Conservation (phyloP, 2,329 filamentous ascomycete genomes). For the Colletotrichum caudatum region DNA sequence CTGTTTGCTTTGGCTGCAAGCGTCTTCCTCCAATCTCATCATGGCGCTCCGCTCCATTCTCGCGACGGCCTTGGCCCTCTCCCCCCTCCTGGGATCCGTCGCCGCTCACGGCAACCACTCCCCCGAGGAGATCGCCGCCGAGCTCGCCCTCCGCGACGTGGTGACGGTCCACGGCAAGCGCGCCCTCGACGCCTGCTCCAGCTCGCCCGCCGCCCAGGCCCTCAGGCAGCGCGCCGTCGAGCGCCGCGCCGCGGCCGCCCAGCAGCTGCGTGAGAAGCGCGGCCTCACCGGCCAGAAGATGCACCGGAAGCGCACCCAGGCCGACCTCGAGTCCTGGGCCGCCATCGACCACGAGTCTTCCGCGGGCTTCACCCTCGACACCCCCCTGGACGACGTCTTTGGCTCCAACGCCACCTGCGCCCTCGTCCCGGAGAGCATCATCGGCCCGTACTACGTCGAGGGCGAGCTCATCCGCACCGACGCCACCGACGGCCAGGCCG, state of each 20-base stretch:
- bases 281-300: conserved; percentile 49
- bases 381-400: conserved; percentile 47
- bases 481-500: conserved; percentile 56
- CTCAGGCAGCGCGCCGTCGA: conserved; percentile 55
- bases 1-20: neutral
- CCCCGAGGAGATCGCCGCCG: conserved; percentile 47
- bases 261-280: conserved; percentile 54
- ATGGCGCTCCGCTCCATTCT: conserved; percentile 35
- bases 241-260: conserved; percentile 55
- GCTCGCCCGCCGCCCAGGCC: conserved; percentile 53
- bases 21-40: neutral
- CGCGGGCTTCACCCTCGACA: conserved; percentile 49
- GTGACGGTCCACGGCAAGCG: conserved; percentile 51
- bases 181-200: conserved; percentile 55
- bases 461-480: conserved; percentile 60
- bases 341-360: conserved; percentile 50
- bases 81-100: conserved; percentile 44
- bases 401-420: conserved; percentile 39
- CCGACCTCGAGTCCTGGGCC: conserved; percentile 50
- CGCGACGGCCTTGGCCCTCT: conserved; percentile 31
- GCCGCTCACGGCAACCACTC: conserved; percentile 51
- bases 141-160: conserved; percentile 50
- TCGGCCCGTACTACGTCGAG: conserved; percentile 51
- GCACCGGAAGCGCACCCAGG: conserved; percentile 49
- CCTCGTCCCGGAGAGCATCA: conserved; percentile 36